Conservation (phyloP, 192 early-diverging fungal species). For the Piromyces sp. region DNA sequence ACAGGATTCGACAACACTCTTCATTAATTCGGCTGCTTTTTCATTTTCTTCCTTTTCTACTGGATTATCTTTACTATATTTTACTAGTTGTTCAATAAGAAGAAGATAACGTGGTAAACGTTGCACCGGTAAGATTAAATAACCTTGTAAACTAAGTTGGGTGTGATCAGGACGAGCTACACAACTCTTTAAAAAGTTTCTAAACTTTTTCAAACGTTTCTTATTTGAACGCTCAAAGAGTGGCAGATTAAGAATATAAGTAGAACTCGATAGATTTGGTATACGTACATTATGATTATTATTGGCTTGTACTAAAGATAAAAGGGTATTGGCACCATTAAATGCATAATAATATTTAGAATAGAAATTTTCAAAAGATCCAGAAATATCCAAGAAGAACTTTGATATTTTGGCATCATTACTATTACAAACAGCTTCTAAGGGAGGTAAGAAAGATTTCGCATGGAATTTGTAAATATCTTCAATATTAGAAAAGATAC, state of each 20-base stretch:
- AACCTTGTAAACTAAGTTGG: not conserved
- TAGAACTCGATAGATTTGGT: not conserved
- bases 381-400: not conserved
- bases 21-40: not conserved
- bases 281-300: not conserved
- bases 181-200: not conserved
- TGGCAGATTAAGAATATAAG: not conserved
- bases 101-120: not conserved
- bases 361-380: not conserved
- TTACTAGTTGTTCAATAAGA: not conserved
- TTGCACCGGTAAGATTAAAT: not conserved
- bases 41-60: not conserved
- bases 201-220: not conserved
- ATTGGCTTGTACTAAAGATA: not conserved
- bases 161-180: not conserved
- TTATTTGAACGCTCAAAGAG: not conserved
- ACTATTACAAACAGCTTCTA: not conserved
- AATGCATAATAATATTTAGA: not conserved
- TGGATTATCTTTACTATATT: not conserved
- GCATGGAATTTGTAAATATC: not conserved
- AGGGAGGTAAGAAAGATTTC: not conserved
- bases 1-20: not conserved
- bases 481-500: not conserved
- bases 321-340: not conserved
- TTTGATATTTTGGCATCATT: not conserved